Base-by-base conservation (phyloP, 176 grass and related monocot species). In the Oryza glumipatula region DNA sequence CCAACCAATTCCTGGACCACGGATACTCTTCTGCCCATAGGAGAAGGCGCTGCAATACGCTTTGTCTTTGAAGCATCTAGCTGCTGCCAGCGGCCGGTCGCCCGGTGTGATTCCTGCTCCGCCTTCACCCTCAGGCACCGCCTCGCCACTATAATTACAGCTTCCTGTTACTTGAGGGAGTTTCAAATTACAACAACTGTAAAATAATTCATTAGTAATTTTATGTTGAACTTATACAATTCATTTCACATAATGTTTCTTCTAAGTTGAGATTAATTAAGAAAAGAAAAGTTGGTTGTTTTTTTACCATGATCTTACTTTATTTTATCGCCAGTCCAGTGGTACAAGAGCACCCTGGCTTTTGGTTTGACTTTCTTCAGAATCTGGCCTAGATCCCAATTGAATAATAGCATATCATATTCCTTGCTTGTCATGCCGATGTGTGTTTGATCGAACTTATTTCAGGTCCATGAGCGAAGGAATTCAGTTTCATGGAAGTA, bases 401-500 rank as follows among this genome's bases (percentile, higher is more conserved):
- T 43, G 2, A 58, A 52, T 32, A 54, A 17, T 68, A 67, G 17
- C 73, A 51, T 61, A 44, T 63, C 73, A 36, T 61, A 54, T 63
- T 84, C 2, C 46, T 38, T 17, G 79, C 16, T 41, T 78, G 35
- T 24, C 28, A 80, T 69, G 71, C 52, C 21, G 36, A 24, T 82
- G 9, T 39, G 23, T 74, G 17, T 65, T 72, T 26, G 24, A 67
- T 79, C 38, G 11, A 64, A 70, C 63, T 80, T 82, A 10, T 90
- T 84, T 38, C 84, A 98, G 95, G 78, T 94, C 65, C 68, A 94
- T 46, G 87, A 91, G 85, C 86, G 92, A 68, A 94, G 74, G 82
- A 98, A 94, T 80, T 81, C 79, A 24, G 67, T 78, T 43, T 19
- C 68, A 26, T 97, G 92, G 95, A 88, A 92, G 69, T 98, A 95